Conservation (phyloP, 139 green algal species). For the Chlorella vulgaris region DNA sequence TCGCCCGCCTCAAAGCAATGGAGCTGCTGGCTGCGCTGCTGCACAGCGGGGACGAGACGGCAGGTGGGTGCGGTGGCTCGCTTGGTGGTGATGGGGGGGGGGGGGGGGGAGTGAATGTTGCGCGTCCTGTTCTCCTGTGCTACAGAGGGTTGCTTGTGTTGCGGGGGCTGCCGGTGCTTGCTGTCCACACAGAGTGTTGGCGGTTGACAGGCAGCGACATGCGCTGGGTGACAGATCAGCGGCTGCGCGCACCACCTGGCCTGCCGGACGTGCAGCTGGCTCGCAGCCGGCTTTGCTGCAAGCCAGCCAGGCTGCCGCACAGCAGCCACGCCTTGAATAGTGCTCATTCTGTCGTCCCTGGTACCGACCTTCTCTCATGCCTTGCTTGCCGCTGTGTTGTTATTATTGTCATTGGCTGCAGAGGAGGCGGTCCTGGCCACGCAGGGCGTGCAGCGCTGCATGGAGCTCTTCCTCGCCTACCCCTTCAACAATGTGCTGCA, state of each 20-base stretch:
- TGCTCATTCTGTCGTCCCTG: no score
- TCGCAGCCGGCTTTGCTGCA: no score
- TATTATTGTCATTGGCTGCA: background rate
- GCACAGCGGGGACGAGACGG: slow-evolving; percentile 58
- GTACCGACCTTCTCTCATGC: background rate
- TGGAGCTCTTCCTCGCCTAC: slow-evolving; percentile 46
- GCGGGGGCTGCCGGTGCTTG: no score
- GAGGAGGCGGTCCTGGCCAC: background rate
- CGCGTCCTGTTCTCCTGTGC: background rate
- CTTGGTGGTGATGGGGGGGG: background rate
- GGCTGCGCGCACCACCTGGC: no score
- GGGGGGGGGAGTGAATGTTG: background rate
- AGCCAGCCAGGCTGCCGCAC: no score
- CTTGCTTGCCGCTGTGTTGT: background rate
- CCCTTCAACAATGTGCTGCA: slow-evolving; percentile 95
- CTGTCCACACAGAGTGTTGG: no score
- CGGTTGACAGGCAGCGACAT: no score
- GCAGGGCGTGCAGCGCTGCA: background rate
- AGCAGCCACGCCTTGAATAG: no score
- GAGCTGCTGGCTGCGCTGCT: slow-evolving; percentile 84
- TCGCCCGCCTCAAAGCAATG: slow-evolving; percentile 74
- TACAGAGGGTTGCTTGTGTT: no score
- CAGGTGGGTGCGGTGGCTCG: slow-evolving; percentile 11
- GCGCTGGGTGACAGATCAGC: no score
- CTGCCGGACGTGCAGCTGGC: no score